Evolutionary conservation across 768 basidiomycete species (phyloP), one percentile per base, ranked within the genome.

Genomic region (Phylloporus sp.): DNA sequence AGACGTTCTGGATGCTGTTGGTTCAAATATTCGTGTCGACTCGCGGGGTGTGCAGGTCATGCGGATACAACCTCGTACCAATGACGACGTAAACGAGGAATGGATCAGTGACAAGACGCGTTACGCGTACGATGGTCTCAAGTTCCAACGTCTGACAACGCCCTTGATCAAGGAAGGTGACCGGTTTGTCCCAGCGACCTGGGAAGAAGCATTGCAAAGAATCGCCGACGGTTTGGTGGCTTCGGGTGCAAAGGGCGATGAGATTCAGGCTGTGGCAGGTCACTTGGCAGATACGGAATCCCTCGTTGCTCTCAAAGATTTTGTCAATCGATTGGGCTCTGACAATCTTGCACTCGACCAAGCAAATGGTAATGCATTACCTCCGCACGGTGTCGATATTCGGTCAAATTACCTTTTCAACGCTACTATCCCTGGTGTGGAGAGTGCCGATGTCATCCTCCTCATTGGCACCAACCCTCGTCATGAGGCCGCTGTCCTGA

Each of bases 21-120:
- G 97, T 13, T 93, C 90, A 55, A 98, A 97, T 70, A 97, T 99
- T 69, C 87, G 94, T 40, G 79, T 99, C 49, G 95, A 99, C 70
- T 95, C 95, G 32, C 82, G 95, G 31, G 94, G 94, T 35, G 88
- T 95, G 5, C 84, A 91, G 68, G 95, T 98, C 56, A 98, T 98
- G 95, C 86, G 97, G 45, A 80, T 99, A 59, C 94, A 97, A 65
- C 97, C 97, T 2, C 82, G 89, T 63, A 90, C 91, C 45, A 98
- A 97, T 67, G 97, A 98, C 70, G 91, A 97, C 59, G 86, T 99
- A 57, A 99, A 99, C 70, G 97, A 99, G 75, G 97, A 99, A 70
- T 98, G 97, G 97, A 95, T 99, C 69, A 93, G 81, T 70, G 97
- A 99, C 79, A 99, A 99, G 80, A 94, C 95, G 2, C 89, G 97